These are phyloP conservation scores for Sechiopsis laciniata DNA, from an alignment of 306 rosid species.

Conservation along the genomic window DNA sequence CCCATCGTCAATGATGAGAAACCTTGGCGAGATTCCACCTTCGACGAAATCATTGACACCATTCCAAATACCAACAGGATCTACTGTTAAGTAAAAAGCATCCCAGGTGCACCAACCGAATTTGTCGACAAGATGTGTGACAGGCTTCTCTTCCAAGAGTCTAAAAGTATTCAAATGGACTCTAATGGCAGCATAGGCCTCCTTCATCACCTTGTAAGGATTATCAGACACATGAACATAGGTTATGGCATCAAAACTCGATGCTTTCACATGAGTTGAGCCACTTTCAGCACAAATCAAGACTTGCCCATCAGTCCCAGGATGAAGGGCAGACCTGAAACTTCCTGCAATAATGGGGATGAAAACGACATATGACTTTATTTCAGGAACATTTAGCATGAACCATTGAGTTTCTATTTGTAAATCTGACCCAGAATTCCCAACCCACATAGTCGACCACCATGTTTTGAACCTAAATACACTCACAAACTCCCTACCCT, in stretches of 20 bases:
- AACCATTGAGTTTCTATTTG: conserved; percentile 90
- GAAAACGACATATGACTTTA: conserved; percentile 50
- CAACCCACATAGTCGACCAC: conserved; percentile 94
- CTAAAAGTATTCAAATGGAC: conserved; percentile 55
- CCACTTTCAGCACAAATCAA: conserved; percentile 75
- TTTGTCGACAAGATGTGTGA: conserved; percentile 49
- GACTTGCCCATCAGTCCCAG: conserved; percentile 58
- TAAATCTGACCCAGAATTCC: conserved; percentile 71
- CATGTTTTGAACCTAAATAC: conserved; percentile 88
- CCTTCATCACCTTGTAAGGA: conserved; percentile 68
- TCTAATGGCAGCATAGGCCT: conserved; percentile 68
- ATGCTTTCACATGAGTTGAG: conserved; percentile 44
- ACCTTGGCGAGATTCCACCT: conserved; percentile 60
- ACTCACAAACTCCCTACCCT: conserved; percentile 49
- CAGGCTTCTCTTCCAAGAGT: conserved; percentile 70
- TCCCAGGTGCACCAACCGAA: conserved; percentile 99
- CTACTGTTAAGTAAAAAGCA: conserved; percentile 67
- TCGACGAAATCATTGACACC: conserved; percentile 55
- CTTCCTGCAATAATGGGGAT: conserved; percentile 56
- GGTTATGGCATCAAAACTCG: conserved; percentile 44
- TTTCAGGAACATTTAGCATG: conserved; percentile 60
- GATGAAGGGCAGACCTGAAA: conserved; percentile 66
- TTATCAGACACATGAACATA: conserved; percentile 64
- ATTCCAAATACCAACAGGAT: conserved; percentile 56
- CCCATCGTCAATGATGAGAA: conserved; percentile 74